These are phyloP conservation scores for Hypoxylon intermedium DNA, from an alignment of 495 filamentous ascomycete species.

Conservation along the genomic window DNA sequence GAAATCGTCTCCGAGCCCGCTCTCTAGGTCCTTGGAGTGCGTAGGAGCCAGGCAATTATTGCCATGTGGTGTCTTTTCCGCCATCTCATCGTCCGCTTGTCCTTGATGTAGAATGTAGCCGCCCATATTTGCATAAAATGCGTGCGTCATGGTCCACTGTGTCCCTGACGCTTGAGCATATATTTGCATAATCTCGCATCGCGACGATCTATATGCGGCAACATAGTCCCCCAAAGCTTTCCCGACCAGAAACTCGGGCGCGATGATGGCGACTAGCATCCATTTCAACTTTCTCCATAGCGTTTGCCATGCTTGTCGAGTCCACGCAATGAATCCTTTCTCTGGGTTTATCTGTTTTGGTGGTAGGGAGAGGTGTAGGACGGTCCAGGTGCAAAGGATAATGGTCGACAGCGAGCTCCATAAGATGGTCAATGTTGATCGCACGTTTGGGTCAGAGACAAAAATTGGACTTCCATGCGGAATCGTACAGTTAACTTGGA, in stretches of 20 bases:
- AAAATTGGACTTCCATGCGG: background rate
- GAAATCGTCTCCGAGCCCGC: too few species aligned
- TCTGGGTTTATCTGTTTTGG: background rate
- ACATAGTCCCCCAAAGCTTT: background rate
- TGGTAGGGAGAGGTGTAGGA: background rate
- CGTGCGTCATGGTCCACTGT: background rate
- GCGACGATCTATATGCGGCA: background rate
- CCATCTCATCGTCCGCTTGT: too few species aligned
- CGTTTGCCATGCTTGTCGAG: background rate
- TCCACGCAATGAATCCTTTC: background rate
- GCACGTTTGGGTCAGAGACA: background rate
- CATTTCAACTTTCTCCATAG: background rate
- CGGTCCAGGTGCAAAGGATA: background rate
- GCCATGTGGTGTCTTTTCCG: too few species aligned
- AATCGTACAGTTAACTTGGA: background rate
- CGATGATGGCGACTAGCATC: background rate
- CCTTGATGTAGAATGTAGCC: background rate
- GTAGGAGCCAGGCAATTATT: too few species aligned
- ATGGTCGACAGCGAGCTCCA: background rate
- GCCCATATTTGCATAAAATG: background rate
- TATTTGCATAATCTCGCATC: background rate
- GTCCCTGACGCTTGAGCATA: background rate
- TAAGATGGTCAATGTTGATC: background rate
- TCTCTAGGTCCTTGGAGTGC: too few species aligned
- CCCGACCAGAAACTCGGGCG: background rate